These are phyloP conservation scores for Cutaneotrichosporon cyanovorans DNA, from an alignment of 1,284 basidiomycete genomes.

Conservation along the genomic window DNA sequence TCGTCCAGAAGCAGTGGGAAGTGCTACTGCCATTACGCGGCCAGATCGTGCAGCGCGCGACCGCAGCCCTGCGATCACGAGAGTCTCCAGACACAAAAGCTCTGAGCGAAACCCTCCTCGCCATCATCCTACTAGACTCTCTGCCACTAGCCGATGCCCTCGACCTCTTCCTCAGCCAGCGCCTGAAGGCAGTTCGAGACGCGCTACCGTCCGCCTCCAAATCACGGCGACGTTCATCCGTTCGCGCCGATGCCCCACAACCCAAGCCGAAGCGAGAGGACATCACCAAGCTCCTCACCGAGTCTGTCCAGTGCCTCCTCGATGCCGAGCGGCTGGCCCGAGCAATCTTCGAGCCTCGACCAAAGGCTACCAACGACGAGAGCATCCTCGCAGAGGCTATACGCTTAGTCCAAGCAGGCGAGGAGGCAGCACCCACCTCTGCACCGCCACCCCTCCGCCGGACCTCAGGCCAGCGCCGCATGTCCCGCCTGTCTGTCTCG, in stretches of 20 bases:
- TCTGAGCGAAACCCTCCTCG: conserved; percentile 64
- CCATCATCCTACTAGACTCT: conserved; percentile 75
- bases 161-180: conserved; percentile 61
- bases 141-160: conserved; percentile 65
- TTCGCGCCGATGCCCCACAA: background rate
- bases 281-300: conserved; percentile 27
- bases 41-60: conserved; percentile 76
- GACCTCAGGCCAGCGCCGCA: conserved; percentile 26
- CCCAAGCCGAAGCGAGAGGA: conserved; percentile 22
- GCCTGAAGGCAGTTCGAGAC: conserved; percentile 51
- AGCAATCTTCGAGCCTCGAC: conserved; percentile 26
- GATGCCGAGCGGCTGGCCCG: conserved; percentile 29
- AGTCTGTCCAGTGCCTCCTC: conserved; percentile 30
- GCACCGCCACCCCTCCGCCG: background rate
- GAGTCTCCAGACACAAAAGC: conserved; percentile 50
- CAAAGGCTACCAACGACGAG: conserved; percentile 10
- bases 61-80: conserved; percentile 57
- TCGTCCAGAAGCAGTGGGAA: conserved; percentile 85
- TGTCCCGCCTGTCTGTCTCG: conserved; percentile 41
- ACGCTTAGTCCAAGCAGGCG: conserved; percentile 36
- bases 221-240: conserved; percentile 2
- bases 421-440: conserved; percentile 11
- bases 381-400: conserved; percentile 39
- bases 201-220: conserved; percentile 5
- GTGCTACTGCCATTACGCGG: conserved; percentile 69